phyloP scores from a whole-genome alignment of 1,284 basidiomycete genomes.

The Sporisorium exsertum region DNA sequence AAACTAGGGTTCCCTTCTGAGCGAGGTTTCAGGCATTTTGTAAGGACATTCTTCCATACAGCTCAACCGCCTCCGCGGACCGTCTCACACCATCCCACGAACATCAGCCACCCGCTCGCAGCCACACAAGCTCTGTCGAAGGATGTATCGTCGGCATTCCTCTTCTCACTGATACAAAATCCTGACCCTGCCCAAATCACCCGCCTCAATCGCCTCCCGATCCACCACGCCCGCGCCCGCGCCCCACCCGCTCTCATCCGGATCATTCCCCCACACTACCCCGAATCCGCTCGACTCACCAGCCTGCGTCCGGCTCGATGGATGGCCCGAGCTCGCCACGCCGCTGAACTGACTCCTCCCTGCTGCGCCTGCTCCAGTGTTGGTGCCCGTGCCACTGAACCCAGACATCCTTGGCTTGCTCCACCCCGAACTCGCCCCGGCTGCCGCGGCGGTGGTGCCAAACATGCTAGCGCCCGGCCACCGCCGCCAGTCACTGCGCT shows the following conservation, averaged over 20 bases:
- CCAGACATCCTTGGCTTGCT: constrained; percentile 38
- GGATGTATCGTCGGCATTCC: too few relatives aligned
- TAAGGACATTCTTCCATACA: not conserved
- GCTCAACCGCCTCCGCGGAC: not conserved
- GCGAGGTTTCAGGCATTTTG: too few relatives aligned
- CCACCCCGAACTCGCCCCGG: constrained; percentile 42
- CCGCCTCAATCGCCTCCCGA: constrained; percentile 42
- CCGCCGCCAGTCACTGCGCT: constrained; percentile 26
- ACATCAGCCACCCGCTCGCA: not conserved
- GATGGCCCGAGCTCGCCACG: constrained; percentile 12
- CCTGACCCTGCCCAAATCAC: constrained; percentile 42
- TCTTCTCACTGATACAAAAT: constrained; percentile 36
- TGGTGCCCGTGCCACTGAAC: constrained; percentile 13
- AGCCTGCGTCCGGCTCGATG: constrained; percentile 16
- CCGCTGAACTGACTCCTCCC: constrained; percentile 20
- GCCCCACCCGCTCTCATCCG: constrained; percentile 36
- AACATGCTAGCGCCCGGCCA: constrained; percentile 22
- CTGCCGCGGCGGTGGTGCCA: constrained; percentile 3
- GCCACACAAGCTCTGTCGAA: too few relatives aligned
- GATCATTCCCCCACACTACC: constrained; percentile 34
- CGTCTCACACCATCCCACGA: not conserved
- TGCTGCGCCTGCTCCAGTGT: not conserved
- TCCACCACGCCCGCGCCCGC: constrained; percentile 14
- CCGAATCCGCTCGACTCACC: constrained; percentile 36
- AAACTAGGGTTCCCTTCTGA: not conserved